Evolutionary conservation across 2,329 filamentous ascomycete species (phyloP), one percentile per base, ranked within the genome.

Genomic region (Aspergillus terreus): DNA sequence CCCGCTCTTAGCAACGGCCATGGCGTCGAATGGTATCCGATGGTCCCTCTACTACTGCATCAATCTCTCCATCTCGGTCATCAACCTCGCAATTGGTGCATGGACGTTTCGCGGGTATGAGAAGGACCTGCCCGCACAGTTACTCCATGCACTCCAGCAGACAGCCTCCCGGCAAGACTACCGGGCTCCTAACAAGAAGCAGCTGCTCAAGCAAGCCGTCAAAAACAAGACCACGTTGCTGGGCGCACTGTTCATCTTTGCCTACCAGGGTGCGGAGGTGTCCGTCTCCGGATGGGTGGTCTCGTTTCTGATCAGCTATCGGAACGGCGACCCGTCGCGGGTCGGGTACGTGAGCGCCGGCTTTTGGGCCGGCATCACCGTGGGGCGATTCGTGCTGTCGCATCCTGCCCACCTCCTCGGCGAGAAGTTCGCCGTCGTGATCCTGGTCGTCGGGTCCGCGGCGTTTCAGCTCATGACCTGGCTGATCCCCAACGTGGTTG

Each of bases 211-310:
- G 50, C 66, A 73, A 47, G 77, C 80, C 2, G 59, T 84, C 30
- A 72, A 72, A 51, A 79, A 78, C 58, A 73, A 70, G 30, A 78
- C 84, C 4, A 88, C 91, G 0, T 70, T 94, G 1, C 77, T 94
- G 0, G 88, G 88, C 3, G 86, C 89, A 0, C 68, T 90, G 9
- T 94, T 94, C 75, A 88, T 94, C 68, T 94, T 95, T 67, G 83
- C 85, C 23, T 95, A 95, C 68, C 88, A 94, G 70, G 90, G 89
- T 32, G 86, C 87, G 33, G 90, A 95, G 70, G 89, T 95, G 14
- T 85, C 85, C 12, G 88, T 92, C 57, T 89, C 86, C 0, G 89
- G 90, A 48, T 95, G 90, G 90, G 86, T 92, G 45, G 90, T 92
- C 55, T 90, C 87, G 2, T 95, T 92, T 73, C 75, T 95, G 36